Base-by-base conservation (phyloP, 257 asterid species). In the Cinchona pubescens region DNA sequence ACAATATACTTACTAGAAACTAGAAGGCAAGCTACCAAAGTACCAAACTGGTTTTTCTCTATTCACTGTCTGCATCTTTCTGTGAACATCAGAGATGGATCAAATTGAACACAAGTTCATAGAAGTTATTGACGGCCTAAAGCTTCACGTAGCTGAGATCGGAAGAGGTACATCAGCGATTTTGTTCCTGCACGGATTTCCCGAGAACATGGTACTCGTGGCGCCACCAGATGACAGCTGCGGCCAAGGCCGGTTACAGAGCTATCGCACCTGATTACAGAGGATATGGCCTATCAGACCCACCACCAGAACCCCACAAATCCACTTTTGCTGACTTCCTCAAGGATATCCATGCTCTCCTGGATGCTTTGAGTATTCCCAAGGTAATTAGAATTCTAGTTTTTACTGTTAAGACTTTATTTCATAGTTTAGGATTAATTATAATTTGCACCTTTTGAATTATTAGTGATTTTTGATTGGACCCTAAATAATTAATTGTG, bases 251-350 rank as follows among this genome's bases (percentile, higher is more conserved):
- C 37, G 88, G 92, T 15, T 87, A 53, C 80, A 70, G 90, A 65
- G 92, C 88, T 5, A 79, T 87, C 38, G 87, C 95, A 29, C 87
- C 81, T n/a, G 92, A 89, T 77, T 83, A 72, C 82, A 81, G 95
- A 86, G 95, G 95, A 8, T 84, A 84, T 60, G 95, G 92, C 34
- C 67, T 89, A 12, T 89, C 90, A 64, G 92, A 83, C 67, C 84
- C 78, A 10, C 90, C 89, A 1, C 73, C 81, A 27, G 82, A 84
- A 63, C 89, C 89, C 67, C 83, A 87, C 34, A 86, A 84, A 66
- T 69, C 89, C 68, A 76, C 81, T 0, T 76, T 76, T 75, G 6
- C 37, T 15, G 91, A 89, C 71, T 63, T 87, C 21, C 55, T 68
- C 23, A 43, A 37, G 23, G 93, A 90, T 59, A 79, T 85, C n/a